A percentile compares a stretch with the other conserved stretches of the same genome.
These are phyloP conservation scores for Rhizoclosmatium globosum DNA, from an alignment of 192 early-diverging fungal species.

Conservation along the genomic window DNA sequence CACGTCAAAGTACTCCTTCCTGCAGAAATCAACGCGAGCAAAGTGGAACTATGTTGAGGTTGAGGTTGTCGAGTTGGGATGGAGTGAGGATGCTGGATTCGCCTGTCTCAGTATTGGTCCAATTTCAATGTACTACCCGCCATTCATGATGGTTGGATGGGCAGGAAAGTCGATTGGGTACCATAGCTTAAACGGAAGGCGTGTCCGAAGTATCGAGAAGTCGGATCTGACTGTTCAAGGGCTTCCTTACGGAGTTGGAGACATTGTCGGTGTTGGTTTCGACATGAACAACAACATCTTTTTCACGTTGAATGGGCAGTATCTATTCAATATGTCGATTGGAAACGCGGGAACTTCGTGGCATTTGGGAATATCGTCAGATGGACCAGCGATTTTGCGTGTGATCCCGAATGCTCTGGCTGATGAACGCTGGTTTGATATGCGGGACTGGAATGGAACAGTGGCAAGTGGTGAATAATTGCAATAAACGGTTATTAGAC, in stretches of 20 bases:
- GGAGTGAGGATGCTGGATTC: slow-evolving; percentile 2
- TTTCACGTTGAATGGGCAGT: slow-evolving; percentile 23
- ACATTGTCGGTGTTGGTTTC: slow-evolving; percentile 11
- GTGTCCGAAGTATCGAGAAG: background rate
- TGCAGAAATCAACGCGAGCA: background rate
- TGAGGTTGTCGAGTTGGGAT: slow-evolving; percentile 8
- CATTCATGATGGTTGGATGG: slow-evolving; percentile 19
- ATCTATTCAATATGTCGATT: background rate
- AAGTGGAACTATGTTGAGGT: slow-evolving; percentile 5
- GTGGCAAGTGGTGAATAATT: no score
- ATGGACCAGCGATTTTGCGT: slow-evolving; percentile 1
- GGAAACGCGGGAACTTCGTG: no score
- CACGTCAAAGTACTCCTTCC: background rate
- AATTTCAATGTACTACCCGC: slow-evolving; percentile 6
- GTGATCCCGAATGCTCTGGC: background rate
- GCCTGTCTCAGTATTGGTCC: slow-evolving; percentile 4
- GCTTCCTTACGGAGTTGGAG: slow-evolving; percentile 1
- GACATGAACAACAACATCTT: background rate
- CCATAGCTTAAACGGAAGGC: slow-evolving; percentile 1
- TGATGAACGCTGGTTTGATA: background rate
- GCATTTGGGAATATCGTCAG: slow-evolving; percentile 2
- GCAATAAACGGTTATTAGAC: no score
- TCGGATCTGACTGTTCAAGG: slow-evolving; percentile 6
- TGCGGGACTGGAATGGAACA: no score
- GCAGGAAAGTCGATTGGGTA: background rate